phyloP scores from a whole-genome alignment of 1,284 basidiomycete genomes.

The Cryptococcus sp. region DNA sequence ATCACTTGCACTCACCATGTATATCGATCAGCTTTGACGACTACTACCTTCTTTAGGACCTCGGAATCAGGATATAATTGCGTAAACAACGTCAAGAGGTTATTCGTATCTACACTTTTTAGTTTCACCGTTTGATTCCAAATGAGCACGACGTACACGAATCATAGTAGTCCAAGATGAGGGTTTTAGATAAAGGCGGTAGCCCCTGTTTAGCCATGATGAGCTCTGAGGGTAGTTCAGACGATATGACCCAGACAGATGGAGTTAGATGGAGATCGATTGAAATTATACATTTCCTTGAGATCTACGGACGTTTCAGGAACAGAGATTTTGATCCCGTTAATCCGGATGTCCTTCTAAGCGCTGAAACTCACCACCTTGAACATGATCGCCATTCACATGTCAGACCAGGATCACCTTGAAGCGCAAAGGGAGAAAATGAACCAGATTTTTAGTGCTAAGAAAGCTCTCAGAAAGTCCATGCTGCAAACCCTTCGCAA shows the following conservation, averaged over 20 bases:
- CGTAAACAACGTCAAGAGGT: conserved; percentile 47
- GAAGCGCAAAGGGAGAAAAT: background rate
- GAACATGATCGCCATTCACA: no score
- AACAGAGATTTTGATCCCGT: no score
- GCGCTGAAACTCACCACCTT: no score
- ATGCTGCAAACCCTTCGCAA: conserved; percentile 18
- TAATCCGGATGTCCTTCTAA: no score
- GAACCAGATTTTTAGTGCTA: background rate
- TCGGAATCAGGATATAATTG: conserved; percentile 41
- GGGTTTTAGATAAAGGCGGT: conserved; percentile 40
- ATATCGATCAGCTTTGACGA: conserved; percentile 46
- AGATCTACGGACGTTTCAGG: no score
- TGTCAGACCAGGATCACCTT: no score
- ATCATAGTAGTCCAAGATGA: conserved; percentile 49
- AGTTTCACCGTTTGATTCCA: background rate
- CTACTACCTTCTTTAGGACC: conserved; percentile 44
- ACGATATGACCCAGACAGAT: background rate
- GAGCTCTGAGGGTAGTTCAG: background rate
- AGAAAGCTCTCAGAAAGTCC: background rate
- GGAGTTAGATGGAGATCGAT: background rate
- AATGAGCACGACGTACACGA: conserved; percentile 31
- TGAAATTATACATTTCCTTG: background rate
- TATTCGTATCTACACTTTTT: conserved; percentile 41
- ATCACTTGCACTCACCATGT: conserved; percentile 30
- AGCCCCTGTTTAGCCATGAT: background rate